These are phyloP conservation scores for Betula pendula DNA, from an alignment of 306 rosid species.

Conservation along the genomic window DNA sequence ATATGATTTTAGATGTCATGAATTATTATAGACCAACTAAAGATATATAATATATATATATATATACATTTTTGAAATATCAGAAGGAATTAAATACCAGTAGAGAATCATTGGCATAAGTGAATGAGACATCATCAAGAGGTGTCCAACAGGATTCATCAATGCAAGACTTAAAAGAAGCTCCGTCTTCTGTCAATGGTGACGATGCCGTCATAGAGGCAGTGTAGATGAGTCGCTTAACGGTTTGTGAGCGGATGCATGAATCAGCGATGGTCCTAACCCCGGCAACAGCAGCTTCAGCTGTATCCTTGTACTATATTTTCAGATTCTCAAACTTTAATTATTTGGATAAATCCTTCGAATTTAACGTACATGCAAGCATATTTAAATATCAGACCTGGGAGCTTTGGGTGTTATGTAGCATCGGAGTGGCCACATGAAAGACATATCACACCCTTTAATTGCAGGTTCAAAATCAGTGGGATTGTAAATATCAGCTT, in stretches of 20 bases:
- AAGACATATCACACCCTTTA: constrained; percentile 51
- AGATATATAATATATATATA: no score
- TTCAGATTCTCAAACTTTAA: background rate
- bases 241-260: constrained; percentile 40
- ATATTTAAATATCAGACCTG: no score
- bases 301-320: constrained; percentile 32
- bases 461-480: constrained; percentile 34
- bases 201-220: constrained; percentile 45
- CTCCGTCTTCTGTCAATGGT: constrained; percentile 40
- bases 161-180: constrained; percentile 27
- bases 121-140: constrained; percentile 20
- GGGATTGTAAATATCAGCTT: constrained; percentile 47
- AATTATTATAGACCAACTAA: no score
- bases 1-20: no score
- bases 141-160: constrained; percentile 64
- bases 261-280: constrained; percentile 29
- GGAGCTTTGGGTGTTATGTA: constrained; percentile 29
- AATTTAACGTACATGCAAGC: no score
- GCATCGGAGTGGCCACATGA: constrained; percentile 45
- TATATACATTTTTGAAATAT: background rate
- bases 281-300: constrained; percentile 43
- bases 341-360: background rate
- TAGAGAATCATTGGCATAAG: background rate
- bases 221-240: constrained; percentile 53
- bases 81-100: constrained; percentile 19